Evolutionary conservation across 2,329 filamentous ascomycete genomes (phyloP).

Genomic region (Colletotrichum caudatum): DNA sequence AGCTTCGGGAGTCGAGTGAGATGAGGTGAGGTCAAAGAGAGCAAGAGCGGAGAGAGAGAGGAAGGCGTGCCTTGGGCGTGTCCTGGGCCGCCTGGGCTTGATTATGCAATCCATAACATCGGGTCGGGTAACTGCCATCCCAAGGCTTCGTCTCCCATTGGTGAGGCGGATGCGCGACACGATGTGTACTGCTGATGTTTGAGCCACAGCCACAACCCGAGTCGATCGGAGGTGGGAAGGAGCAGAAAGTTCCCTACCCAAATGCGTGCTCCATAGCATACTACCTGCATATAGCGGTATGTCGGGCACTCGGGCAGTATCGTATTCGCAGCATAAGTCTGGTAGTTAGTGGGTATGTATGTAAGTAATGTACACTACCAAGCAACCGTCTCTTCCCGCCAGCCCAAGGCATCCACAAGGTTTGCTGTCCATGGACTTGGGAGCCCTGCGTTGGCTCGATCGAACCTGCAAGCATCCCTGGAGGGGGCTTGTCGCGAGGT

Average conservation of each 20-base stretch:
- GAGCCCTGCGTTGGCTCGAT: conserved; percentile 21
- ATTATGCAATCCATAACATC: conserved; percentile 38
- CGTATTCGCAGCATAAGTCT: background rate
- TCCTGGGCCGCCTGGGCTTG: background rate
- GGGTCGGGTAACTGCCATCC: conserved; percentile 41
- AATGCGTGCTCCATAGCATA: too few species aligned
- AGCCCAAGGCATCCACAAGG: conserved; percentile 1
- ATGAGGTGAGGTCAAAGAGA: conserved; percentile 34
- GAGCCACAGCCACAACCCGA: conserved; percentile 1
- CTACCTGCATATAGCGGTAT: too few species aligned
- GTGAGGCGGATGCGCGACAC: conserved; percentile 24
- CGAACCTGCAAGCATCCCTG: conserved; percentile 19
- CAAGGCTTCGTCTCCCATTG: conserved; percentile 21
- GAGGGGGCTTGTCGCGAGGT: background rate
- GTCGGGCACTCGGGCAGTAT: background rate
- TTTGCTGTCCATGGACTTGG: conserved; percentile 29
- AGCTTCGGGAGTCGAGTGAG: conserved; percentile 39
- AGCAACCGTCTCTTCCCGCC: conserved; percentile 1
- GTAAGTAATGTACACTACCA: too few species aligned
- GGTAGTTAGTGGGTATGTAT: too few species aligned
- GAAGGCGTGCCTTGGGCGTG: conserved; percentile 6
- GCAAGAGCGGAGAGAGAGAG: background rate
- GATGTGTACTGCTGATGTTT: conserved; percentile 32
- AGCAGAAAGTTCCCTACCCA: background rate
- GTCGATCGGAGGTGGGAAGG: background rate